Evolutionary conservation across 192 early-diverging fungal species (phyloP).

Genomic region (Glomus cerebriforme): DNA sequence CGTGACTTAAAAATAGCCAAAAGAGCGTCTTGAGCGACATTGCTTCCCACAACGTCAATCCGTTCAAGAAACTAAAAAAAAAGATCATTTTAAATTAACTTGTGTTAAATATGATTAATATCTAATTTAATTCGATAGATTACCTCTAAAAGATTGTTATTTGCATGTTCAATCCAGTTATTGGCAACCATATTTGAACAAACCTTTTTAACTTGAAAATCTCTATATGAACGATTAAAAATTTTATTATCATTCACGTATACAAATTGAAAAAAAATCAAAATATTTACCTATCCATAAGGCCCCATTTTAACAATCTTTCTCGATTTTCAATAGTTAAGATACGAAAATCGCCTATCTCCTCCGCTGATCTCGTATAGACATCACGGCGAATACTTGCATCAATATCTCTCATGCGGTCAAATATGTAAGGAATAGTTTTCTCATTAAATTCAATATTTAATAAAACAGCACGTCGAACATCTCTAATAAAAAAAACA

Average conservation of each 20-base stretch:
- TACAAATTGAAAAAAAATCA: not conserved
- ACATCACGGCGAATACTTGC: conserved; percentile 71
- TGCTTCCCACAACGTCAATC: conserved; percentile 72
- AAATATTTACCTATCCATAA: conserved; percentile 70
- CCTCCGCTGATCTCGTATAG: conserved; percentile 69
- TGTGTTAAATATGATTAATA: too few relatives aligned
- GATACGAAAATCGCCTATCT: conserved; percentile 66
- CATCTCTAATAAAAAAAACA: conserved; percentile 70
- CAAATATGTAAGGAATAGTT: conserved; percentile 70
- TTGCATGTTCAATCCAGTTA: conserved; percentile 74
- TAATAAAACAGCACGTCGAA: conserved; percentile 77
- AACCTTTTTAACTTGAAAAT: conserved; percentile 74
- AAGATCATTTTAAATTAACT: not conserved
- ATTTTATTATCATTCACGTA: not conserved
- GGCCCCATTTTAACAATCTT: conserved; percentile 68
- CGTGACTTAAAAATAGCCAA: conserved; percentile 64
- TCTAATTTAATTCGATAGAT: not conserved
- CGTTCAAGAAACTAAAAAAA: conserved; percentile 58
- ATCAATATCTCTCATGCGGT: conserved; percentile 79
- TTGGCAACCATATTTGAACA: conserved; percentile 67
- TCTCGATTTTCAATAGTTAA: conserved; percentile 73
- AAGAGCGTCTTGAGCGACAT: conserved; percentile 62
- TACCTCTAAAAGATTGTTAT: conserved; percentile 71
- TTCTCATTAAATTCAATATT: conserved; percentile 65
- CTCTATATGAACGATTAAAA: conserved; percentile 41